These are phyloP conservation scores for Xylaria intraflava DNA, from an alignment of 495 filamentous ascomycete species.

Conservation along the genomic window DNA sequence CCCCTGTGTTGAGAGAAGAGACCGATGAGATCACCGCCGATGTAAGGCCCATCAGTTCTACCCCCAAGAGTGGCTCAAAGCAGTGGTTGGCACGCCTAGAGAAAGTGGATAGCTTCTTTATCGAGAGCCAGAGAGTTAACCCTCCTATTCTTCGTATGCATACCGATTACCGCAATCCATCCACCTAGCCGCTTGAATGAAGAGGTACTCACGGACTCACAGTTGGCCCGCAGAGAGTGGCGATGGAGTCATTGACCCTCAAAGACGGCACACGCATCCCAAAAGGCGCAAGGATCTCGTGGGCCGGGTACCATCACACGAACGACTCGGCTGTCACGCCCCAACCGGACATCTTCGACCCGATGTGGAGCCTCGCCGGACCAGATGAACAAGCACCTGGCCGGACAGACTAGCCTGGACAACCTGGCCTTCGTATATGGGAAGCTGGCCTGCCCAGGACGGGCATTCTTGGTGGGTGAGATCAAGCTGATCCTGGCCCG, in stretches of 20 bases:
- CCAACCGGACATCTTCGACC: neutral
- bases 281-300: neutral
- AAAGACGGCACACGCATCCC: neutral
- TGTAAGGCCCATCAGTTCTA: neutral
- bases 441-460: neutral
- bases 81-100: neutral
- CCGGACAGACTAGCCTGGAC: neutral
- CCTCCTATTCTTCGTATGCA: constrained; percentile 3
- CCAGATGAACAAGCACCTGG: neutral
- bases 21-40: neutral
- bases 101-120: constrained; percentile 2
- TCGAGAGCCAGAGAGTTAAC: constrained; percentile 1
- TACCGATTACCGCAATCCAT: too few relatives aligned
- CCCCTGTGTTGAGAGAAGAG: neutral
- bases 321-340: neutral
- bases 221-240: constrained; percentile 5
- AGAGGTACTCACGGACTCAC: too few relatives aligned
- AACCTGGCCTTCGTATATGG: neutral
- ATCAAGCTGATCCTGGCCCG: neutral
- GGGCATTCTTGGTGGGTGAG: neutral
- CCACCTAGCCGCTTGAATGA: too few relatives aligned
- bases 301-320: neutral
- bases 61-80: neutral
- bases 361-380: neutral
- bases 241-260: neutral